Evolutionary conservation across 306 rosid genomes (phyloP).

Genomic region (Dryas alaskensis): DNA sequence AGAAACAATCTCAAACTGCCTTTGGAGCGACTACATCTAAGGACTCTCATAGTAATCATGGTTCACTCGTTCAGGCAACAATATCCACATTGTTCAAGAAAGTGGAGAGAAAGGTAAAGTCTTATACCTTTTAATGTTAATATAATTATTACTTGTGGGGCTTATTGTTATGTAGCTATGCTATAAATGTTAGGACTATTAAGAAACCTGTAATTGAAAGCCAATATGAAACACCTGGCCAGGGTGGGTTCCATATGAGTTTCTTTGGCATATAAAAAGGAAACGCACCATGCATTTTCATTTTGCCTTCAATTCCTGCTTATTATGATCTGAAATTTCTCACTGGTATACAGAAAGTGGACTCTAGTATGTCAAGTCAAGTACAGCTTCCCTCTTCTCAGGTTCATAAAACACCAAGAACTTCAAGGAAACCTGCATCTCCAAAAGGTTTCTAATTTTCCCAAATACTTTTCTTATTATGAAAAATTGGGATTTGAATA

Average conservation of each 20-base stretch:
- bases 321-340: constrained; percentile 8
- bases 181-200: not conserved
- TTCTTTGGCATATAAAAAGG: not conserved
- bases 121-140: constrained; percentile 8
- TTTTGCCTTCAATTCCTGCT: constrained; percentile 2
- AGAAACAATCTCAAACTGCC: constrained; percentile 29
- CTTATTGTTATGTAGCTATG: not conserved
- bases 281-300: not conserved
- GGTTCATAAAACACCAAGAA: constrained; percentile 38
- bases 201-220: not conserved
- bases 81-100: constrained; percentile 77
- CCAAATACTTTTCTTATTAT: constrained; percentile 19
- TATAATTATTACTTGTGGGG: not conserved
- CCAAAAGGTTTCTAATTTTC: constrained; percentile 52
- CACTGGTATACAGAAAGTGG: constrained; percentile 14
- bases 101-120: constrained; percentile 69
- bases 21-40: constrained; percentile 31
- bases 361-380: constrained; percentile 20
- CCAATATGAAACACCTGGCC: not conserved
- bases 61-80: constrained; percentile 75
- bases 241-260: not conserved
- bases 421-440: constrained; percentile 43
- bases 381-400: constrained; percentile 10
- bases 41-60: constrained; percentile 29
- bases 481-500: constrained; percentile 22